A percentile compares a stretch with the other conserved stretches of the same genome.
Evolutionary conservation across 2,329 filamentous ascomycete genomes (phyloP).

Genomic region (Fusarium incarnatum): DNA sequence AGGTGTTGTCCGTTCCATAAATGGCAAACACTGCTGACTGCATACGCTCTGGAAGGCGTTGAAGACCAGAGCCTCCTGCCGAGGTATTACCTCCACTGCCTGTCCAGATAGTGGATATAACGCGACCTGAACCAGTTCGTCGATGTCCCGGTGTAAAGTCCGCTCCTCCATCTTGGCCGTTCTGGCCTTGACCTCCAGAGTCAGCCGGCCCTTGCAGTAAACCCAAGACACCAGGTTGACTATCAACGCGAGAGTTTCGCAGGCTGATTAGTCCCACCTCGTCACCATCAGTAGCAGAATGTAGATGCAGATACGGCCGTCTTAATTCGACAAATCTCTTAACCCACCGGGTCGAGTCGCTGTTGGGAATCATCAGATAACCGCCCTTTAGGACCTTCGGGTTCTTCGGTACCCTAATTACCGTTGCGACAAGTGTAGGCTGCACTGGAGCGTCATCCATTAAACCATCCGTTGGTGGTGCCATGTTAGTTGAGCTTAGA

Average conservation of each 20-base stretch:
- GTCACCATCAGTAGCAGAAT: constrained; percentile 86
- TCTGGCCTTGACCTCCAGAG: constrained; percentile 50
- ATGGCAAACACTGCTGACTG: constrained; percentile 88
- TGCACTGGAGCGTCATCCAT: constrained; percentile 59
- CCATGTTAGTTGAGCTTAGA: constrained; percentile 70
- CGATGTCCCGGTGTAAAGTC: constrained; percentile 61
- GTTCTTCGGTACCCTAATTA: constrained; percentile 84
- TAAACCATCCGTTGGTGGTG: constrained; percentile 75
- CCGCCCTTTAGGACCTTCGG: constrained; percentile 84
- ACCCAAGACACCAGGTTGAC: constrained; percentile 86
- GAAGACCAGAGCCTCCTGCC: constrained; percentile 55
- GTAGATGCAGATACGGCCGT: constrained; percentile 90
- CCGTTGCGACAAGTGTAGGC: constrained; percentile 78
- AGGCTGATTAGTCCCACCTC: constrained; percentile 91
- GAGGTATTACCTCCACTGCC: constrained; percentile 54
- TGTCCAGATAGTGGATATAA: constrained; percentile 68
- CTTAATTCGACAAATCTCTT: constrained; percentile 93
- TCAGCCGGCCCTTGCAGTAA: constrained; percentile 70
- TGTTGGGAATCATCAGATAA: constrained; percentile 87
- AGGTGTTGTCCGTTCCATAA: constrained; percentile 94
- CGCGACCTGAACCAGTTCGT: constrained; percentile 62
- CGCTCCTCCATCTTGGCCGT: constrained; percentile 48
- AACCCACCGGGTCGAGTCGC: constrained; percentile 85
- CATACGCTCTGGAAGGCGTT: constrained; percentile 67
- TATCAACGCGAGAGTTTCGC: constrained; percentile 89